Evolutionary conservation across 106 monocot species (phyloP).

Genomic region (Dendrobium huoshanense): DNA sequence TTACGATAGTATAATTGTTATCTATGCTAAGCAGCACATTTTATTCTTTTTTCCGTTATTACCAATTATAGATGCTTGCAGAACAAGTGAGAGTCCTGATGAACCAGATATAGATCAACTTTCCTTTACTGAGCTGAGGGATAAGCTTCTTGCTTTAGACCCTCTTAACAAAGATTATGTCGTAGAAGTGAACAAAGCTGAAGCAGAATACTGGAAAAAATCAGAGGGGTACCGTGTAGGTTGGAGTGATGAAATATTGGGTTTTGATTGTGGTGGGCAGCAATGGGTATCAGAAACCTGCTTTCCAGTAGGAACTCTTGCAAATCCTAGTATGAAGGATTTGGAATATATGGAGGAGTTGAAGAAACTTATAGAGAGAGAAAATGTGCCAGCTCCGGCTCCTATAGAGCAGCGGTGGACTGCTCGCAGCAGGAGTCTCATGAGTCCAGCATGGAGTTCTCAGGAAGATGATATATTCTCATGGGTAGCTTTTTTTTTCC

Average conservation of each 20-base stretch:
- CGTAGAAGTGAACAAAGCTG: slow-evolving; percentile 76
- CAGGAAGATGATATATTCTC: slow-evolving; percentile 82
- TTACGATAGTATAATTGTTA: background rate
- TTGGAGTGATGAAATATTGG: slow-evolving; percentile 91
- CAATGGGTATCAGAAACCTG: slow-evolving; percentile 92
- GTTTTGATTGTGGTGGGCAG: slow-evolving; percentile 92
- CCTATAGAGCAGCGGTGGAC: slow-evolving; percentile 99
- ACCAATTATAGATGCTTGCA: slow-evolving; percentile 39
- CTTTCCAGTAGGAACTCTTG: slow-evolving; percentile 73
- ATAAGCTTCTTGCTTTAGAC: slow-evolving; percentile 85
- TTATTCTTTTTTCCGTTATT: slow-evolving; percentile 4
- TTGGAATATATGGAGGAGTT: slow-evolving; percentile 75
- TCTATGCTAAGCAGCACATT: background rate
- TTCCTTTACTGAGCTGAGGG: slow-evolving; percentile 85
- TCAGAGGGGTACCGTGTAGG: slow-evolving; percentile 87
- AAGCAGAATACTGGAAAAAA: slow-evolving; percentile 91
- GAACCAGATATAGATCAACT: slow-evolving; percentile 58
- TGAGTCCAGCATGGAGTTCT: slow-evolving; percentile 87
- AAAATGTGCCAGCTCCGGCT: slow-evolving; percentile 81
- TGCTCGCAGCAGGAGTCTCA: slow-evolving; percentile 62
- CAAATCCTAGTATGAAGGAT: slow-evolving; percentile 83
- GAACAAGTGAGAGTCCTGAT: slow-evolving; percentile 34
- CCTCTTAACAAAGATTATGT: slow-evolving; percentile 90
- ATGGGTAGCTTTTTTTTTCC: slow-evolving; percentile 53
- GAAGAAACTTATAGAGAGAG: slow-evolving; percentile 68